Evolutionary conservation across 1,284 basidiomycete species (phyloP).

Genomic region (Cronartium ribicola): DNA sequence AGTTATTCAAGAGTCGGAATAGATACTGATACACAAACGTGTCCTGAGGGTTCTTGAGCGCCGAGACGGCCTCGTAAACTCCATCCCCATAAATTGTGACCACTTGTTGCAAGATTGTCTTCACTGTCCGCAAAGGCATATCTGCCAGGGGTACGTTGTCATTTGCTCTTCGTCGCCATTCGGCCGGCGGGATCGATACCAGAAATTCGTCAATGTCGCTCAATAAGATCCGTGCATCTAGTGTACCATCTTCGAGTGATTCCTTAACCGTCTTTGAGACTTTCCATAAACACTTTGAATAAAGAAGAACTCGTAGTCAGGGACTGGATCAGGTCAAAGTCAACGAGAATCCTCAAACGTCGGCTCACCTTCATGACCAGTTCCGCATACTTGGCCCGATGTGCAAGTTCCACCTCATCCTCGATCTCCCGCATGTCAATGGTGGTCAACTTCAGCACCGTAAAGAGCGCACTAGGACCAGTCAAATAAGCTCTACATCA

Average conservation of each 20-base stretch:
- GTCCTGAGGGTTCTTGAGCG: constrained; percentile 49
- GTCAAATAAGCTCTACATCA: constrained; percentile 19
- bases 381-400: constrained; percentile 77
- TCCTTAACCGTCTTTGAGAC: constrained; percentile 88
- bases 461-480: constrained; percentile 62
- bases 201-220: constrained; percentile 93
- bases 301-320: not conserved
- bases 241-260: constrained; percentile 71
- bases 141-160: constrained; percentile 91
- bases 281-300: constrained; percentile 81
- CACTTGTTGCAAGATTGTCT: constrained; percentile 92
- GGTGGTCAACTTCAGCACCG: constrained; percentile 78
- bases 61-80: constrained; percentile 53
- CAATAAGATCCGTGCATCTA: constrained; percentile 83
- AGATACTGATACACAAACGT: constrained; percentile 53
- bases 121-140: constrained; percentile 93
- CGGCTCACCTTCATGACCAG: constrained; percentile 70
- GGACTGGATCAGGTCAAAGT: constrained; percentile 19
- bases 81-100: constrained; percentile 58
- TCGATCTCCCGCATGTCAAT: constrained; percentile 67
- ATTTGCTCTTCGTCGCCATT: constrained; percentile 85
- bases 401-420: constrained; percentile 48
- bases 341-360: not conserved
- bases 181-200: constrained; percentile 85
- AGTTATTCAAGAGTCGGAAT: constrained; percentile 62